Conservation (phyloP, 78 protist species). For the Dictyostelium brefeldianum region DNA sequence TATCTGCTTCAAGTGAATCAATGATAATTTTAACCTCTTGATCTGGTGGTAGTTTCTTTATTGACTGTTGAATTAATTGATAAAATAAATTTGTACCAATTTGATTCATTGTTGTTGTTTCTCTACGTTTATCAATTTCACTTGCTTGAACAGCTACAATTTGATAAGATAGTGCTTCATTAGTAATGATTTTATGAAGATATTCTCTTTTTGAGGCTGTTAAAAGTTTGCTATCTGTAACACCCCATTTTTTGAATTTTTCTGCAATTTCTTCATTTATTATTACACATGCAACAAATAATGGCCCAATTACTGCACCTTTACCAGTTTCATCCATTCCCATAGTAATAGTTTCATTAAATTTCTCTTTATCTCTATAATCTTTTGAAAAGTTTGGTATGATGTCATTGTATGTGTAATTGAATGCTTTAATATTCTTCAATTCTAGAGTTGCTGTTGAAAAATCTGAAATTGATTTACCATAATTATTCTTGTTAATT, state of each 20-base stretch:
- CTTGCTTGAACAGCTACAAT: not conserved
- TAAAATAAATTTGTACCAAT: constrained; percentile 24
- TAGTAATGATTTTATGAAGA: not conserved
- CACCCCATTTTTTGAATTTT: not conserved
- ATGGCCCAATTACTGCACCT: too few species aligned
- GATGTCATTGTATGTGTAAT: too few species aligned
- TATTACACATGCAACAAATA: not conserved
- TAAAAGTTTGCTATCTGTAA: constrained; percentile 22
- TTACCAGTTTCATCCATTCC: too few species aligned
- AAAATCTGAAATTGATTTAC: too few species aligned
- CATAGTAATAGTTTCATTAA: too few species aligned
- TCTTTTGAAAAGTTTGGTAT: too few species aligned
- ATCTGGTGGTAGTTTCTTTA: not conserved
- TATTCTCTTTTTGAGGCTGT: not conserved
- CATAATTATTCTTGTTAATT: too few species aligned
- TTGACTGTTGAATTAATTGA: constrained; percentile 5
- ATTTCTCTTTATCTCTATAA: too few species aligned
- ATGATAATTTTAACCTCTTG: not conserved
- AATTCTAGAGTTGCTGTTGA: too few species aligned
- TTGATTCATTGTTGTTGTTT: constrained; percentile 1
- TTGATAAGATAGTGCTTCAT: not conserved
- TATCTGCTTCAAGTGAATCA: constrained; percentile 6
- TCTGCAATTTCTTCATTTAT: not conserved
- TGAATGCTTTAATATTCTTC: too few species aligned
- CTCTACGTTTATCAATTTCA: constrained; percentile 16